A percentile compares a stretch with the other conserved stretches of the same genome.
Conservation (phyloP, 2,329 filamentous ascomycete species). For the Fusarium anthophilum region DNA sequence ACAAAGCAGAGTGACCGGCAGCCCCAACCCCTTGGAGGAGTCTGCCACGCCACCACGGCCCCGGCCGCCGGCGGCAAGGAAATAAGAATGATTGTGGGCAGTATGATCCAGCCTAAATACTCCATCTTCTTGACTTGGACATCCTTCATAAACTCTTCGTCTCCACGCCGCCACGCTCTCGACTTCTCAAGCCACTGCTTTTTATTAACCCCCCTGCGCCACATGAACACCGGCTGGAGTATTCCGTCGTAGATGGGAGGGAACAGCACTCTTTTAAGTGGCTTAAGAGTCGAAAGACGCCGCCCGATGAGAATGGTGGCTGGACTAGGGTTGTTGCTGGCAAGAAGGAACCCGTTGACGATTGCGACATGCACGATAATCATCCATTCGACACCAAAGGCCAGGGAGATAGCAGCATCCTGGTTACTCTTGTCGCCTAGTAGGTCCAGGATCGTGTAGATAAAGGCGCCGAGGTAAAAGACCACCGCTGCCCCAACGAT, state of each 20-base stretch:
- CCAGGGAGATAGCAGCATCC: neutral
- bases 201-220: neutral
- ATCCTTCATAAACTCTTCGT: fast-evolving
- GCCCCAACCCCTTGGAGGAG: neutral
- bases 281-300: neutral
- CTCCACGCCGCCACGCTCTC: neutral
- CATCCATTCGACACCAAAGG: neutral
- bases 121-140: neutral
- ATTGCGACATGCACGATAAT: neutral
- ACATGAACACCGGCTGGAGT: neutral
- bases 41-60: neutral
- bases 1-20: neutral
- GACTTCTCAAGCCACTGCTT: neutral
- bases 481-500: neutral
- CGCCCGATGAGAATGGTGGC: neutral
- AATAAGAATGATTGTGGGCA: neutral
- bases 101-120: neutral
- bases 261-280: fast-evolving
- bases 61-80: neutral
- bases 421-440: neutral
- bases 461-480: neutral
- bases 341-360: neutral
- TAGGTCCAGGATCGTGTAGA: neutral
- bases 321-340: neutral
- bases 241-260: neutral